phyloP scores from a whole-genome alignment of 148 eudicot genomes.

The Amaranthus hypochondriacus region DNA sequence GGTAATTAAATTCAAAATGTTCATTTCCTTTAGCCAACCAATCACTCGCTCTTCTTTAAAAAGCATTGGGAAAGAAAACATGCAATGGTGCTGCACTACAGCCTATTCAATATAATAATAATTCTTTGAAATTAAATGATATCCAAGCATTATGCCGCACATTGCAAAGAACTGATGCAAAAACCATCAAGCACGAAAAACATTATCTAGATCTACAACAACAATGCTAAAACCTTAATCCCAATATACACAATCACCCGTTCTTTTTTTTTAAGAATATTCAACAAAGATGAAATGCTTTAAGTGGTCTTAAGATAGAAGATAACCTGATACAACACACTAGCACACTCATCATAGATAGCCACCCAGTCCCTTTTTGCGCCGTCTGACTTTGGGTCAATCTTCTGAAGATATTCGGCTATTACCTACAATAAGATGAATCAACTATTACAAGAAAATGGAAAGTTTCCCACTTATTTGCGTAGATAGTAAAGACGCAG shows the following conservation, averaged over 20 bases:
- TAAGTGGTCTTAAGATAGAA: neutral
- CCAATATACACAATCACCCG: too few relatives aligned
- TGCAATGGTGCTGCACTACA: too few relatives aligned
- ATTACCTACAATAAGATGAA: slow-evolving; percentile 50
- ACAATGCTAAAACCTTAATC: too few relatives aligned
- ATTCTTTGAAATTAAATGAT: neutral
- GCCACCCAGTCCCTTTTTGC: slow-evolving; percentile 99
- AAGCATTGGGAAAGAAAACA: too few relatives aligned
- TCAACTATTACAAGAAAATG: slow-evolving; percentile 14
- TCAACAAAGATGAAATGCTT: neutral
- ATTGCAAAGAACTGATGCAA: neutral
- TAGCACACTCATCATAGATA: slow-evolving; percentile 97
- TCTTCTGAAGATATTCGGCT: slow-evolving; percentile 95
- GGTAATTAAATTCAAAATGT: too few relatives aligned
- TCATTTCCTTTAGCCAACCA: too few relatives aligned
- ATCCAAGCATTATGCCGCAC: neutral
- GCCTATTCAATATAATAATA: neutral
- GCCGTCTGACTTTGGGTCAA: slow-evolving; percentile 99
- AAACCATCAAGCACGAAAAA: neutral
- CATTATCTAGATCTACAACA: neutral
- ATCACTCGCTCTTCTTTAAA: too few relatives aligned
- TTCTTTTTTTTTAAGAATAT: neutral
- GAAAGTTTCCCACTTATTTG: too few relatives aligned
- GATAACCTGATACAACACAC: slow-evolving; percentile 79
- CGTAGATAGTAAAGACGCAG: too few relatives aligned